Base-by-base conservation (phyloP, 352 stramenopile genomes). In the Thalassiosira oceanica region DNA sequence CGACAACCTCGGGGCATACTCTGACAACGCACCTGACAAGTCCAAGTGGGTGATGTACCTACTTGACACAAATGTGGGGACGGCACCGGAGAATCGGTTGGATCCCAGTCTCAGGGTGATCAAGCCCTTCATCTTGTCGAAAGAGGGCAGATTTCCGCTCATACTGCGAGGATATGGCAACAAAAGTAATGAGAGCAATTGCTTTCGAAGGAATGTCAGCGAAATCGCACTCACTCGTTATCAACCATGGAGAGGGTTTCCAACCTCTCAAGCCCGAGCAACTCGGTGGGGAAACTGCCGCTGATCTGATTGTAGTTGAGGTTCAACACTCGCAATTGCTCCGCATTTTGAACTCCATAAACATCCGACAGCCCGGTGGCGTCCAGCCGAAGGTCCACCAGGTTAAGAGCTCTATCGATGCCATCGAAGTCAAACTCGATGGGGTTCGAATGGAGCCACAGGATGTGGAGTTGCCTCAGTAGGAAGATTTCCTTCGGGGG, bases 391-490 rank as follows among this genome's bases (percentile, higher is more conserved):
- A 92, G 61, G 51, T 80, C 80, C 27, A 75, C 58, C 7, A 92
- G 65, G 36, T 80, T 87, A 31, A 67, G 51, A 2, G 85, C 85
- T 49, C 80, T 74, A 29, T 53, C 79, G 64, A 92, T 92, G 18
- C 81, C 83, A 7, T 83, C 64, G 60, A 92, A 91, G 37, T 74
- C 84, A 28, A 92, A 85, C n/a, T 80, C 49, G 36, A 92, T 84
- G 3, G 69, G 77, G 58, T 91, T 91, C 0, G 72, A 73, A 48
- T 87, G 61, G 4, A 91, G 33, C 80, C 82, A 84, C 16, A 91
- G 57, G n/a, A 67, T 70, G 31, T 86, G 71, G 15, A 92, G 50
- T 46, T 88, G 77, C 27, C 68, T 49, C 16, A 89, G 60, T 7
- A 39, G 6, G 55, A 80, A 91, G 15, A 89, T 57, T 41, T 85